Evolutionary conservation across 306 rosid genomes (phyloP).

Genomic region (Sophora flavescens): DNA sequence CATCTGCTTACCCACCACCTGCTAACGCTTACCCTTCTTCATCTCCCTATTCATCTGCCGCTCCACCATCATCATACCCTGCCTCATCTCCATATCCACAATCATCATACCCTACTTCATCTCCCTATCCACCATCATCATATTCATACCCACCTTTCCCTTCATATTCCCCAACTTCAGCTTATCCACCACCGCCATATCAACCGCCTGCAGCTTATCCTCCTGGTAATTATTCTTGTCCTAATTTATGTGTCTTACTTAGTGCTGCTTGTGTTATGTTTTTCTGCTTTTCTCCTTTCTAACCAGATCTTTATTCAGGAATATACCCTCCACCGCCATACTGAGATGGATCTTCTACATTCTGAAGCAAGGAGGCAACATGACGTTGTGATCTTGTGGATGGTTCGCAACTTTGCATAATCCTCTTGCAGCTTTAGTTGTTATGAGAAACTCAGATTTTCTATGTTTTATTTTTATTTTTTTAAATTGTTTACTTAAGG

Average conservation of each 20-base stretch:
- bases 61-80: slow-evolving; percentile 40
- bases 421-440: slow-evolving; percentile 1
- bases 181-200: slow-evolving; percentile 59
- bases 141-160: slow-evolving; percentile 21
- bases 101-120: neutral
- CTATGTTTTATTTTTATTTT: slow-evolving; percentile 31
- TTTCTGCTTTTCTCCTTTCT: slow-evolving; percentile 7
- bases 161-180: slow-evolving; percentile 22
- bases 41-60: slow-evolving; percentile 52
- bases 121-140: slow-evolving; percentile 31
- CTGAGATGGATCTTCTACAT: slow-evolving; percentile 47
- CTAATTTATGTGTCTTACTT: neutral
- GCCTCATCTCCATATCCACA: slow-evolving; percentile 29
- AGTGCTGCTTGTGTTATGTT: neutral
- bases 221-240: slow-evolving; percentile 52
- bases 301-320: slow-evolving; percentile 61
- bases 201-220: slow-evolving; percentile 63
- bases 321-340: slow-evolving; percentile 76
- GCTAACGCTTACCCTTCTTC: slow-evolving; percentile 39
- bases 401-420: slow-evolving; percentile 11
- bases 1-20: slow-evolving; percentile 36
- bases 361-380: neutral
- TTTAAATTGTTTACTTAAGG: neutral
- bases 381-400: slow-evolving; percentile 17
- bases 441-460: slow-evolving; percentile 1